These are phyloP conservation scores for Neoboletus subvelutipes DNA, from an alignment of 768 basidiomycete species.

Conservation along the genomic window DNA sequence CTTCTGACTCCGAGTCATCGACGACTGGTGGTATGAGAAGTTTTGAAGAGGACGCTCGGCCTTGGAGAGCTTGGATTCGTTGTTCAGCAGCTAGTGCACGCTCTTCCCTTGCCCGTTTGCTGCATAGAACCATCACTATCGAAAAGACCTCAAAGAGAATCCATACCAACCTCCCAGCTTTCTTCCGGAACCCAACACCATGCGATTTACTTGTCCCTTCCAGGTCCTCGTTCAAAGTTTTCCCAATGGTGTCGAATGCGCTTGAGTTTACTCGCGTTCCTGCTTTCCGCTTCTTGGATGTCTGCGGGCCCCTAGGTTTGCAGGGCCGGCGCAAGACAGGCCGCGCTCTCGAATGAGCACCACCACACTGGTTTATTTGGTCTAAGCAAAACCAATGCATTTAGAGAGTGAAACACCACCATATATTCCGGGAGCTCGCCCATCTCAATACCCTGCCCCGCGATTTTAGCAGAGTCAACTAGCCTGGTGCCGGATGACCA, in stretches of 20 bases:
- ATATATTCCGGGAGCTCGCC: conserved; percentile 77
- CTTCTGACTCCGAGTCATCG: conserved; percentile 35
- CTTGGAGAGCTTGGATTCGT: conserved; percentile 50
- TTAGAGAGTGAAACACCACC: conserved; percentile 36
- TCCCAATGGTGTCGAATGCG: conserved; percentile 61
- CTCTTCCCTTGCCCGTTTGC: conserved; percentile 78
- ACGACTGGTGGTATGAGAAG: conserved; percentile 18
- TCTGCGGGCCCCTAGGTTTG: conserved; percentile 60
- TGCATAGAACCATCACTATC: conserved; percentile 29
- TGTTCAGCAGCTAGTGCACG: conserved; percentile 73
- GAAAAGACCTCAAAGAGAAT: background rate
- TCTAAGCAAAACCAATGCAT: background rate
- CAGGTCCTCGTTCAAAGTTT: conserved; percentile 44
- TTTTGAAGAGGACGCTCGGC: conserved; percentile 14
- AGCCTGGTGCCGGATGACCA: conserved; percentile 80
- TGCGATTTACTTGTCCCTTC: conserved; percentile 37
- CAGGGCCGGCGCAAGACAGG: conserved; percentile 48
- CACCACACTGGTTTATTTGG: conserved; percentile 61
- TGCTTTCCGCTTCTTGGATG: conserved; percentile 66
- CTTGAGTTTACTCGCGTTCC: conserved; percentile 64
- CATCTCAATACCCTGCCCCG: conserved; percentile 48
- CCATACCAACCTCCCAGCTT: conserved; percentile 56
- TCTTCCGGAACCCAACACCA: conserved; percentile 70
- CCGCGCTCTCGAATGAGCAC: conserved; percentile 64
- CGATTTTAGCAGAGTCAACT: conserved; percentile 57